phyloP scores from a whole-genome alignment of 306 rosid species.

The Notholithocarpus densiflorus region DNA sequence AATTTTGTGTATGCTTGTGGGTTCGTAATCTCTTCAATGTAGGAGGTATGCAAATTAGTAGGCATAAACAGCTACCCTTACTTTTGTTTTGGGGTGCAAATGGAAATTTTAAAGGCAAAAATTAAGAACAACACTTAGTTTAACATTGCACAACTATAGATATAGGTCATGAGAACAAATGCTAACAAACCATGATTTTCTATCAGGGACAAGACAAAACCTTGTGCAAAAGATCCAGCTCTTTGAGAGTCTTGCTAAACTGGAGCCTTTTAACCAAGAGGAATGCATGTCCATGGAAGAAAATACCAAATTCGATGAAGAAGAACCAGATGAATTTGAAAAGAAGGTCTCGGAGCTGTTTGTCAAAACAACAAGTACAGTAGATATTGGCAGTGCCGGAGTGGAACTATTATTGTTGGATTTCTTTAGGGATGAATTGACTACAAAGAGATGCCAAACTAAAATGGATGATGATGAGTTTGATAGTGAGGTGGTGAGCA shows the following conservation, averaged over 20 bases:
- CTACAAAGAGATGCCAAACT: conserved; percentile 16
- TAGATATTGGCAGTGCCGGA: neutral
- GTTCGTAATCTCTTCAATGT: too few relatives aligned
- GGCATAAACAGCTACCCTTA: too few relatives aligned
- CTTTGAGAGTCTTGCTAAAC: conserved; percentile 41
- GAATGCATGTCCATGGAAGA: conserved; percentile 25
- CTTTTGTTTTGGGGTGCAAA: too few relatives aligned
- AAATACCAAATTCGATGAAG: conserved; percentile 18
- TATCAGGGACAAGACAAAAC: conserved; percentile 53
- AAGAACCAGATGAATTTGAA: conserved; percentile 30
- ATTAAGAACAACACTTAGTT: too few relatives aligned
- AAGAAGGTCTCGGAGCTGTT: conserved; percentile 42
- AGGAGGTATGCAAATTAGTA: too few relatives aligned
- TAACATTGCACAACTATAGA: too few relatives aligned
- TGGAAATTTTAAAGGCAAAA: too few relatives aligned
- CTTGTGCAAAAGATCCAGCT: conserved; percentile 30
- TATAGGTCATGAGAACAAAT: neutral
- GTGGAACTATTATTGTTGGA: conserved; percentile 44
- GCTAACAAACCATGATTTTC: conserved; percentile 15
- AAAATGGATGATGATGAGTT: conserved; percentile 16
- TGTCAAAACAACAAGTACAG: conserved; percentile 32
- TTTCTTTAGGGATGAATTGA: conserved; percentile 48
- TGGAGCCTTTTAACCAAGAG: conserved; percentile 30
- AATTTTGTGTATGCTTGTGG: too few relatives aligned
- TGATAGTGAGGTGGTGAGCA: conserved; percentile 34